Conservation (phyloP, 2,329 filamentous ascomycete genomes). For the Curvularia verruculosa region DNA sequence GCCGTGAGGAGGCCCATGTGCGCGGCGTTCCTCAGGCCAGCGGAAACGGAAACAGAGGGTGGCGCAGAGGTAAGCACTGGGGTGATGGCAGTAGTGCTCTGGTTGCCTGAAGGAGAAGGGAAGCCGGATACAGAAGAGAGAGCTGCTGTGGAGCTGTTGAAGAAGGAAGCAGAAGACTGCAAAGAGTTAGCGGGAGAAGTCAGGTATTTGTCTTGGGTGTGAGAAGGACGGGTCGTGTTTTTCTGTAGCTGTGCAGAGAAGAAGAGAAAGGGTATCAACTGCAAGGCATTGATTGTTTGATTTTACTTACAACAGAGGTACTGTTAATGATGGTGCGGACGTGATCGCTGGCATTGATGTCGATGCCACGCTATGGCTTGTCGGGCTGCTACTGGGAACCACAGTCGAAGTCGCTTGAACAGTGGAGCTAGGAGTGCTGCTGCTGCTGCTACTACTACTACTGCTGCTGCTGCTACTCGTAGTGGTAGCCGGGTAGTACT, state of each 20-base stretch:
- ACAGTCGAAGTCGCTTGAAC: background rate
- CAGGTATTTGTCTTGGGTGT: background rate
- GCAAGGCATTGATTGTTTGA: background rate
- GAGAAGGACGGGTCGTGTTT: background rate
- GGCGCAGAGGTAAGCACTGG: background rate
- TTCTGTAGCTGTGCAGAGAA: background rate
- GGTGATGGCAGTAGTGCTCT: background rate
- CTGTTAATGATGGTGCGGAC: background rate
- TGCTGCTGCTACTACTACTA: background rate
- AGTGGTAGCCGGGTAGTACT: constrained; percentile 18
- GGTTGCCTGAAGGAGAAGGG: background rate
- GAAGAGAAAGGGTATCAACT: background rate
- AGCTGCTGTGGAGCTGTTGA: background rate
- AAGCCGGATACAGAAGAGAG: background rate
- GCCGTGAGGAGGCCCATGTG: background rate
- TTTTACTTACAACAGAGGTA: background rate
- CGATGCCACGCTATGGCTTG: background rate
- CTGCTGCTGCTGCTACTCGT: background rate
- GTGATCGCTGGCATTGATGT: background rate
- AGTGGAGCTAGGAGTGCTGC: background rate
- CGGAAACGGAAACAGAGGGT: background rate
- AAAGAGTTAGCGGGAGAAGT: background rate
- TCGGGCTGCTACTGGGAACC: background rate
- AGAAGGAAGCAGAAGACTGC: background rate
- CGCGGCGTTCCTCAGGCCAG: background rate